A percentile compares a stretch with the other conserved stretches of the same genome.
Conservation (phyloP, 768 basidiomycete genomes). For the Boletus bicolor region DNA sequence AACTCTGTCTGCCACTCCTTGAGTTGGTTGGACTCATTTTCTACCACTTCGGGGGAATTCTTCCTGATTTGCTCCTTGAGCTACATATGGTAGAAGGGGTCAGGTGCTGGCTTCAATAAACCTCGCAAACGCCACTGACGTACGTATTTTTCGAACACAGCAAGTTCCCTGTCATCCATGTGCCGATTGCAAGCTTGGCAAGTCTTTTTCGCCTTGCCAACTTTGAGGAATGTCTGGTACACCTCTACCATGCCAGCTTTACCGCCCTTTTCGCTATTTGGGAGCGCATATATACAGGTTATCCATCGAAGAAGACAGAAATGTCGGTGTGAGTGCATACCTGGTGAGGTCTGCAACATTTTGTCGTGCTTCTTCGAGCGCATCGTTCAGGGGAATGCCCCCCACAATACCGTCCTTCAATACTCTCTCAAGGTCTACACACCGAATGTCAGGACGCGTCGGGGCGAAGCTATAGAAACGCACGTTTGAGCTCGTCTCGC, state of each 20-base stretch:
- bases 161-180: slow-evolving; percentile 51
- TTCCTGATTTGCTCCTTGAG: slow-evolving; percentile 61
- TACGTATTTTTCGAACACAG: slow-evolving; percentile 71
- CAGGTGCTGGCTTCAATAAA: background rate
- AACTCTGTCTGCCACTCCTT: slow-evolving; percentile 60
- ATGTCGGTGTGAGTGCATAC: slow-evolving; percentile 2
- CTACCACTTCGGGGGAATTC: slow-evolving; percentile 44
- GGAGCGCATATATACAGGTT: background rate
- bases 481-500: slow-evolving; percentile 61
- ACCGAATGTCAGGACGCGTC: background rate
- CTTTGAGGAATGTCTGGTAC: slow-evolving; percentile 53
- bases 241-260: slow-evolving; percentile 40
- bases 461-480: background rate
- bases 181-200: slow-evolving; percentile 78
- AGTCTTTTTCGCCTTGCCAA: slow-evolving; percentile 58
- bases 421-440: slow-evolving; percentile 40
- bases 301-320: background rate
- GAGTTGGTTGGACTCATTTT: slow-evolving; percentile 36
- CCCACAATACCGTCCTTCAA: slow-evolving; percentile 40
- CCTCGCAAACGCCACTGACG: slow-evolving; percentile 15
- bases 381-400: slow-evolving; percentile 43
- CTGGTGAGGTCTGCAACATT: slow-evolving; percentile 16
- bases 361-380: slow-evolving; percentile 39
- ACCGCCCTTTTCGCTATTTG: slow-evolving; percentile 16
- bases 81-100: slow-evolving; percentile 35